phyloP scores from a whole-genome alignment of 2,329 filamentous ascomycete genomes.

The Stenocarpella maydis region DNA sequence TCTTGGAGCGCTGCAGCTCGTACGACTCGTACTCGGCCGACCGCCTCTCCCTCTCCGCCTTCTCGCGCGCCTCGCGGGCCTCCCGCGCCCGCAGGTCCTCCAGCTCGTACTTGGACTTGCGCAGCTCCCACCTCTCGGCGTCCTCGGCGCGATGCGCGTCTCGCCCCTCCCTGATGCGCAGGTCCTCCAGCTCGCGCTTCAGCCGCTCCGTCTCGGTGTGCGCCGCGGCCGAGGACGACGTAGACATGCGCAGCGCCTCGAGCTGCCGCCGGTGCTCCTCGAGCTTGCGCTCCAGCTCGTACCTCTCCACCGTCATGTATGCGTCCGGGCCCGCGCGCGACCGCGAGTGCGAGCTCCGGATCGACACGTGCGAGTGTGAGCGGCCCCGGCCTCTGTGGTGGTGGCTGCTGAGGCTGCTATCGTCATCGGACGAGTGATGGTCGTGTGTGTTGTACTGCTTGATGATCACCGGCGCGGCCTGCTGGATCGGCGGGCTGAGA shows the following conservation, averaged over 20 bases:
- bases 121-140: conserved; percentile 46
- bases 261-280: conserved; percentile 35
- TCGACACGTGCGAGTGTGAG: conserved; percentile 45
- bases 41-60: conserved; percentile 37
- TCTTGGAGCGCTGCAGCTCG: conserved; percentile 49
- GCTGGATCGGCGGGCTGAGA: conserved; percentile 43
- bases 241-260: conserved; percentile 30
- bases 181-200: conserved; percentile 54
- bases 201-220: conserved; percentile 41
- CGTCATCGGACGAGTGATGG: conserved; percentile 53
- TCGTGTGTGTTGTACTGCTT: conserved; percentile 60
- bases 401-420: conserved; percentile 45
- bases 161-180: conserved; percentile 53
- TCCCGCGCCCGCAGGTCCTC: conserved; percentile 40
- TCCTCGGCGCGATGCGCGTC: conserved; percentile 45
- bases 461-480: conserved; percentile 60
- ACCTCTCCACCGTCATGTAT: conserved; percentile 54
- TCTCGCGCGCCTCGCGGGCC: conserved; percentile 35
- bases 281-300: conserved; percentile 42
- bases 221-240: conserved; percentile 33
- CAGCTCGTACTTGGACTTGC: conserved; percentile 50
- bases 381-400: conserved; percentile 44
- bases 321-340: conserved; percentile 40
- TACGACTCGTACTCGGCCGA: conserved; percentile 43
- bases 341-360: conserved; percentile 40